These are phyloP conservation scores for Schizophyllum amplum DNA, from an alignment of 1,284 basidiomycete species.

Conservation along the genomic window DNA sequence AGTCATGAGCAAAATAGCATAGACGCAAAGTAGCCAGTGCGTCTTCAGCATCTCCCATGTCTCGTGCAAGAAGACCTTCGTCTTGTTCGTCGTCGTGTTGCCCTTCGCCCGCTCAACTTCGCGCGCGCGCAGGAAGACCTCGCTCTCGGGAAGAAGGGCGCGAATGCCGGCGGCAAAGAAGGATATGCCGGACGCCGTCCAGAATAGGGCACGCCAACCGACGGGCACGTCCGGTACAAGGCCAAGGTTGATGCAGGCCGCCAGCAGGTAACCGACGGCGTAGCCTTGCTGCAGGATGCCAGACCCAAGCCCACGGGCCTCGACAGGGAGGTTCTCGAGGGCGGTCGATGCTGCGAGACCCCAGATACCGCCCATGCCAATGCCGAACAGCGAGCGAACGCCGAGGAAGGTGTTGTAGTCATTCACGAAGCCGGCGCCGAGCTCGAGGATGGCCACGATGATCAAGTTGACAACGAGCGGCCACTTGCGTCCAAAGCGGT, in stretches of 20 bases:
- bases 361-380: constrained; percentile 87
- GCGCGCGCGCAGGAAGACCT: constrained; percentile 63
- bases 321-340: constrained; percentile 86
- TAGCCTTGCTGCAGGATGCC: constrained; percentile 86
- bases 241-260: constrained; percentile 73
- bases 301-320: constrained; percentile 78
- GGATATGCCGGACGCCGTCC: constrained; percentile 65
- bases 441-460: constrained; percentile 67
- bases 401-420: constrained; percentile 65
- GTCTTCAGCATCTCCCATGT: constrained; percentile 68
- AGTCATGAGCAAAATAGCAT: constrained; percentile 73
- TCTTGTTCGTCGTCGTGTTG: constrained; percentile 42
- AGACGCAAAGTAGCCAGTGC: constrained; percentile 85
- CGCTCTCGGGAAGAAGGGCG: constrained; percentile 71
- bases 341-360: constrained; percentile 70
- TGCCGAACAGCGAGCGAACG: constrained; percentile 71
- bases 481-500: constrained; percentile 91
- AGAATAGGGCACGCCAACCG: constrained; percentile 63
- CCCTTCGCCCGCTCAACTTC: constrained; percentile 35
- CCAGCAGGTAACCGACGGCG: constrained; percentile 53
- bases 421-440: constrained; percentile 70
- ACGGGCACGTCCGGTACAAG: constrained; percentile 46
- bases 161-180: constrained; percentile 71
- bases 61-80: constrained; percentile 68
- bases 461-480: constrained; percentile 76